A percentile compares a stretch with the other conserved stretches of the same genome.
phyloP scores from a whole-genome alignment of 2,329 filamentous ascomycete genomes.

The Sordariomycetes sp. region DNA sequence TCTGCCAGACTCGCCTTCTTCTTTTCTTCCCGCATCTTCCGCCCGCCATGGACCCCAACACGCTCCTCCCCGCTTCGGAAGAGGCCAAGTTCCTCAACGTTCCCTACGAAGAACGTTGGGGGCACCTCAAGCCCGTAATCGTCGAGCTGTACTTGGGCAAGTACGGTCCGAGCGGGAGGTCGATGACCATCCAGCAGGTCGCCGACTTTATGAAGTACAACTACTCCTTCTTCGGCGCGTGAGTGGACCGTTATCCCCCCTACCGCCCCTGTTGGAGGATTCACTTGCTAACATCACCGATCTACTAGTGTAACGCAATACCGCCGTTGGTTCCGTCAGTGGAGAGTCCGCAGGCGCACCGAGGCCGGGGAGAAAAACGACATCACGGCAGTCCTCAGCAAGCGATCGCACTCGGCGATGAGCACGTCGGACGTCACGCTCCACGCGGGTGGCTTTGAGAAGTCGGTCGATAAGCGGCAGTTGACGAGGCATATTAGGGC shows the following conservation, averaged over 20 bases:
- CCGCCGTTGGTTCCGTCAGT: not conserved
- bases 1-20: no score
- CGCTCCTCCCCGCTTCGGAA: no score
- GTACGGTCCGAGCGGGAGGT: not conserved
- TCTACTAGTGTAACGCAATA: not conserved
- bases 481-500: conserved; percentile 11
- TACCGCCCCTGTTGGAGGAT: not conserved
- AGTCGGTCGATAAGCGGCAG: conserved; percentile 11
- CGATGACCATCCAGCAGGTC: conserved; percentile 7
- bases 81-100: conserved; percentile 6
- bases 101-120: conserved; percentile 12
- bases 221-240: conserved; percentile 9
- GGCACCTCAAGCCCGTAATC: conserved; percentile 10
- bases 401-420: conserved; percentile 3
- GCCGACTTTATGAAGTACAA: conserved; percentile 11
- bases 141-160: conserved; percentile 7
- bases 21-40: no score
- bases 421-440: conserved; percentile 7
- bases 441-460: conserved; percentile 8
- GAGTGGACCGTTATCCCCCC: not conserved
- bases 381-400: conserved; percentile 9
- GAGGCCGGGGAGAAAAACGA: conserved; percentile 8
- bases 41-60: no score
- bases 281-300: not conserved
- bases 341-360: not conserved